Evolutionary conservation across 768 basidiomycete genomes (phyloP), one percentile per base, ranked within the genome.

Genomic region (Strobilomyces dryophilus): DNA sequence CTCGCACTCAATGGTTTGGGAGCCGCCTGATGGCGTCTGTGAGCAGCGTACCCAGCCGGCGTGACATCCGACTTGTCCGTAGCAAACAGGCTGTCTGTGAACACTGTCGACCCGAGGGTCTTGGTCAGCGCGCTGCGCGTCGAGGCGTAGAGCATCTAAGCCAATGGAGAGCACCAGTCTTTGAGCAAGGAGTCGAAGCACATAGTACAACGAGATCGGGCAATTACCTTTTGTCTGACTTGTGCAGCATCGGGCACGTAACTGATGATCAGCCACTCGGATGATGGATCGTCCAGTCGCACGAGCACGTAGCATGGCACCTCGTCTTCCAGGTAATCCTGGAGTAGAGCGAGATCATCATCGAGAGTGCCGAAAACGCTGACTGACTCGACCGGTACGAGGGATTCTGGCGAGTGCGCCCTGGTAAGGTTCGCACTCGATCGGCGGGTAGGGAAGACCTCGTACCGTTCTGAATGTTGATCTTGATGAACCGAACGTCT

Each of bases 141-240:
- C 4, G 92, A 86, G 20, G 92, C 90, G 68, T 93, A 94, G 32
- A 95, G 75, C 91, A 93, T 95, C 90, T 93, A 34, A 9, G 8
- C 37, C 27, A 49, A 10, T 21, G 5, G 8, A 34, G n/a, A 27
- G 41, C 26, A 36, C 45, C 35, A 44, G 27, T 43, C 40, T 20
- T 45, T 18, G 12, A 50, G 50, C 10, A 14, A 46, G 21, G 40
- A 12, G 39, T 36, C n/a, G 8, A 11, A 17, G 1, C 34, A 24
- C 15, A n/a, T 47, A 67, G 56, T 59, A 11, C 24, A 24, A 24
- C 24, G 24, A 24, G 24, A 24, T 24, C 24, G 2, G 27, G 34
- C 1, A 26, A 34, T 45, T 49, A 85, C 90, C 83, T 94, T 95
- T 70, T 89, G 82, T 63, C 89, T 79, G 54, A 94, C 80, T 71